A percentile compares a stretch with the other conserved stretches of the same genome.
Conservation (phyloP, 352 stramenopile genomes). For the Elongisporangium prolatum region DNA sequence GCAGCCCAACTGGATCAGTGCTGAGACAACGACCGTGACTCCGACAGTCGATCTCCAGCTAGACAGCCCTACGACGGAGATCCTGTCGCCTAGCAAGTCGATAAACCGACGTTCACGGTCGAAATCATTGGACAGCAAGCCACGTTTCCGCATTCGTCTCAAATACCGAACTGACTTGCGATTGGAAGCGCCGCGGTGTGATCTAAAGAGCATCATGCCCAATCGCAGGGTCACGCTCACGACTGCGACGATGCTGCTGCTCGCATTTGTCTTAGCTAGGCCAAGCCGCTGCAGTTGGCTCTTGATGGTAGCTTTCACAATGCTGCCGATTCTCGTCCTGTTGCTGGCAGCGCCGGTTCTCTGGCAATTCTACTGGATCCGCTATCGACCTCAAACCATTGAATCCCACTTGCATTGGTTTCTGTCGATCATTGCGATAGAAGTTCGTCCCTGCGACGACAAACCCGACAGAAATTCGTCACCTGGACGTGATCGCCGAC, state of each 20-base stretch:
- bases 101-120: background rate
- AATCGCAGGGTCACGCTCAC: background rate
- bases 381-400: slow-evolving; percentile 12
- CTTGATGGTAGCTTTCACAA: background rate
- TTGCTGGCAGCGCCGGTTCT: slow-evolving; percentile 12
- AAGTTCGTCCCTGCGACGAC: slow-evolving; percentile 10
- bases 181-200: background rate
- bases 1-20: slow-evolving; percentile 6
- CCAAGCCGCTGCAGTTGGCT: background rate
- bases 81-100: background rate
- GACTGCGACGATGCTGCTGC: background rate
- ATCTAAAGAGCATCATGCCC: background rate
- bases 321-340: slow-evolving; percentile 4
- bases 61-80: background rate
- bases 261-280: background rate
- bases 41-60: background rate
- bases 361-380: slow-evolving; percentile 22
- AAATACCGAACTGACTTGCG: background rate
- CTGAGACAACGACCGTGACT: background rate
- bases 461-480: background rate
- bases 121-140: background rate
- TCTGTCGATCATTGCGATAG: slow-evolving; percentile 22
- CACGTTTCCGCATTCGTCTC: background rate
- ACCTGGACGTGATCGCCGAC: background rate
- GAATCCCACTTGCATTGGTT: slow-evolving; percentile 36